Conservation (phyloP, 1,284 basidiomycete genomes). For the Bjerkandera adusta region DNA sequence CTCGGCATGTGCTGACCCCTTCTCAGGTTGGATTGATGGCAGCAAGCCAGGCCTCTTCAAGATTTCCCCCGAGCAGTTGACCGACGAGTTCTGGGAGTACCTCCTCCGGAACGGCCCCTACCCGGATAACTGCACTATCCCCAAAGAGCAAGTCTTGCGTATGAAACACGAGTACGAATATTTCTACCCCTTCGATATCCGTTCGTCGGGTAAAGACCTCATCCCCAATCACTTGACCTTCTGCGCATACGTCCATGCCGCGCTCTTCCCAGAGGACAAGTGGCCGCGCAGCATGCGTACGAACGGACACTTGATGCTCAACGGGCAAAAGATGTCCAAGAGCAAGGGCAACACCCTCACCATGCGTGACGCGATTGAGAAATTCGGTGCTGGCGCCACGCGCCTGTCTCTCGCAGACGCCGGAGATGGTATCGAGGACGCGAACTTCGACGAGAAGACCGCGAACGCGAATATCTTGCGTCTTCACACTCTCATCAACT, state of each 20-base stretch:
- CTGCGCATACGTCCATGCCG: slow-evolving; percentile 92
- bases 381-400: slow-evolving; percentile 94
- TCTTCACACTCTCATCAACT: slow-evolving; percentile 87
- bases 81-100: slow-evolving; percentile 97
- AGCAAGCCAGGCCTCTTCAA: slow-evolving; percentile 80
- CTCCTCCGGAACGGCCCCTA: slow-evolving; percentile 79
- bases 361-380: slow-evolving; percentile 72
- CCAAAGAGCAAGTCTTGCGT: slow-evolving; percentile 76
- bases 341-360: slow-evolving; percentile 91
- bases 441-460: slow-evolving; percentile 98
- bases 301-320: slow-evolving; percentile 97
- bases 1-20: slow-evolving; percentile 15
- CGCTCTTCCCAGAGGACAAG: slow-evolving; percentile 92
- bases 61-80: slow-evolving; percentile 90
- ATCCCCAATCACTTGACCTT: slow-evolving; percentile 98
- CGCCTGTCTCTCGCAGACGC: slow-evolving; percentile 93
- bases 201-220: slow-evolving; percentile 98
- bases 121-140: slow-evolving; percentile 66
- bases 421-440: slow-evolving; percentile 96
- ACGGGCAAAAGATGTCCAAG: slow-evolving; percentile 99
- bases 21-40: slow-evolving; percentile 72
- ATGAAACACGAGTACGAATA: slow-evolving; percentile 94
- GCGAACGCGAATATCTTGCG: slow-evolving; percentile 98
- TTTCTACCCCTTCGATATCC: slow-evolving; percentile 98
- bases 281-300: slow-evolving; percentile 92